A percentile compares a stretch with the other conserved stretches of the same genome.
Evolutionary conservation across 2,329 filamentous ascomycete genomes (phyloP).

Genomic region (Trichoderma sp.): DNA sequence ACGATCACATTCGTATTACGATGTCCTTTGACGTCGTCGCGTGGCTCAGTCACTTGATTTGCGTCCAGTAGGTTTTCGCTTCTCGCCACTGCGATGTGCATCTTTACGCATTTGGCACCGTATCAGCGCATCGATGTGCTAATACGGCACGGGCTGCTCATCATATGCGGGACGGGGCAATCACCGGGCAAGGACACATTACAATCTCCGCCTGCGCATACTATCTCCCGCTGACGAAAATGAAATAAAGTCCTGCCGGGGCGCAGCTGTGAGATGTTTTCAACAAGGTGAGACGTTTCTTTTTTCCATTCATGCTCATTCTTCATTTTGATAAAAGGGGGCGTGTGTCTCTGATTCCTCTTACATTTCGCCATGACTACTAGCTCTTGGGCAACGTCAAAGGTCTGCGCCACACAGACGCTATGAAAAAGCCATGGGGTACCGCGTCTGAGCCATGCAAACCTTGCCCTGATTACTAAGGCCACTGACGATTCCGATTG

Average conservation of each 20-base stretch:
- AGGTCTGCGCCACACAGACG: conserved; percentile 17
- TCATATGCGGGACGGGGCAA: neutral
- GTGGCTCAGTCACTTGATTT: conserved; percentile 22
- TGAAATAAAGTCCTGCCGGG: neutral
- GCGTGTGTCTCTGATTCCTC: neutral
- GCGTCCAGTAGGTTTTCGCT: neutral
- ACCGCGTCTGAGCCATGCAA: neutral
- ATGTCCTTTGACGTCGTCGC: conserved; percentile 8
- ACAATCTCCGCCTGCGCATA: neutral
- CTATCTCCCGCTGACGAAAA: neutral
- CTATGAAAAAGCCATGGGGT: neutral
- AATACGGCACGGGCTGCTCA: neutral
- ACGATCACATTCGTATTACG: conserved; percentile 17
- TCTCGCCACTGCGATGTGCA: conserved; percentile 1
- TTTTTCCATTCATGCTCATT: neutral
- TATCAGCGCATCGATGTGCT: neutral
- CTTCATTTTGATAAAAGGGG: neutral
- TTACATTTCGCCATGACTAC: neutral
- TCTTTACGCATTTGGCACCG: neutral
- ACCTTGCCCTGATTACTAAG: conserved; percentile 21
- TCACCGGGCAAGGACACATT: neutral
- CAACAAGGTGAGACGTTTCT: neutral
- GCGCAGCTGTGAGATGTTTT: neutral
- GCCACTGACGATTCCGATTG: neutral
- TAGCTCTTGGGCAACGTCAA: neutral